These are phyloP conservation scores for Sodiomyces alkalinus DNA, from an alignment of 2,329 filamentous ascomycete genomes.

Conservation along the genomic window DNA sequence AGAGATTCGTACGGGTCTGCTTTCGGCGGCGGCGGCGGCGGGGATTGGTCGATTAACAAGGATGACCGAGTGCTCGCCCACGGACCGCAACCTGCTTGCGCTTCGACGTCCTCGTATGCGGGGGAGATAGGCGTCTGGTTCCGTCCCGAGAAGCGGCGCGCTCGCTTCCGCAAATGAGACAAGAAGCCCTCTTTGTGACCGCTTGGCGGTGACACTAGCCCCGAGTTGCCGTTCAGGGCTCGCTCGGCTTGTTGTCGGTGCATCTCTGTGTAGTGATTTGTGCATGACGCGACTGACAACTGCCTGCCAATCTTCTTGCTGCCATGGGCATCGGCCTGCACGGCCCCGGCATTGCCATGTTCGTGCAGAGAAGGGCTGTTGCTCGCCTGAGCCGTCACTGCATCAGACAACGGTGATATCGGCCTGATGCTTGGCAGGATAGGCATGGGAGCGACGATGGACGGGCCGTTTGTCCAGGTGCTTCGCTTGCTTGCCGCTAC, in stretches of 20 bases:
- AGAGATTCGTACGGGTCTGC: slow-evolving; percentile 41
- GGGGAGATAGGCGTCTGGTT: slow-evolving; percentile 72
- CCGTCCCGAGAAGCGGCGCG: slow-evolving; percentile 79
- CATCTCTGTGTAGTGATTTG: slow-evolving; percentile 81
- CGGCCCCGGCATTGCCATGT: slow-evolving; percentile 21
- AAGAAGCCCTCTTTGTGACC: slow-evolving; percentile 94
- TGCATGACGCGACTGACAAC: slow-evolving; percentile 79
- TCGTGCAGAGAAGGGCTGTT: slow-evolving; percentile 44
- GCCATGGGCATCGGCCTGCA: slow-evolving; percentile 18
- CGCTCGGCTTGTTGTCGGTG: slow-evolving; percentile 86
- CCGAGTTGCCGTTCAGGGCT: slow-evolving; percentile 69
- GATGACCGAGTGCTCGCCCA: slow-evolving; percentile 81
- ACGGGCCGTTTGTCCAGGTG: slow-evolving; percentile 79
- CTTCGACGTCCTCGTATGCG: slow-evolving; percentile 73
- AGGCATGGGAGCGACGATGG: slow-evolving; percentile 77
- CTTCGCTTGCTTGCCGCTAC: slow-evolving; percentile 62
- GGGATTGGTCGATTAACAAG: slow-evolving; percentile 53
- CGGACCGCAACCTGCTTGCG: slow-evolving; percentile 80
- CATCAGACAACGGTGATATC: slow-evolving; percentile 90
- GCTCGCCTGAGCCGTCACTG: slow-evolving; percentile 78
- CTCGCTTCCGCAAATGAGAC: slow-evolving; percentile 87
- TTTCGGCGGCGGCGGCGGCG: slow-evolving; percentile 34
- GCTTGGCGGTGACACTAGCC: slow-evolving; percentile 59
- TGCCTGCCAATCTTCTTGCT: slow-evolving; percentile 90
- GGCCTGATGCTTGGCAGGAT: slow-evolving; percentile 90